Percentiles rank a stretch among this genome's conserved stretches.
phyloP scores from a whole-genome alignment of 2,329 filamentous ascomycete genomes.

The Metarhizium guizhouense region DNA sequence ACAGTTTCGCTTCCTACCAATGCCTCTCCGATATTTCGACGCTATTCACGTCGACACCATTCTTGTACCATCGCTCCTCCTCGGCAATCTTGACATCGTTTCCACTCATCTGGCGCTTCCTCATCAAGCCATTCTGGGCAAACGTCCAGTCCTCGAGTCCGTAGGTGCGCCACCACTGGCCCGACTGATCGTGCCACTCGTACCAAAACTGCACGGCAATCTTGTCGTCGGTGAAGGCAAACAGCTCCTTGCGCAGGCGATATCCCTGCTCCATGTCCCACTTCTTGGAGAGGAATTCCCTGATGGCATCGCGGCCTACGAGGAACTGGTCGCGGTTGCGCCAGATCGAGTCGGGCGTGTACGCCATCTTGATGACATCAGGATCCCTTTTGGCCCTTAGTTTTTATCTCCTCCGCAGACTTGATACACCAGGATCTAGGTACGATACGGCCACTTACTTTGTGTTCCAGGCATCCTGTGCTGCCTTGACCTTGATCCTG shows the following conservation, averaged over 20 bases:
- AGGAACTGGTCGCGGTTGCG: conserved; percentile 68
- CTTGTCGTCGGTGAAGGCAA: conserved; percentile 63
- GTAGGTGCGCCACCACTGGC: conserved; percentile 82
- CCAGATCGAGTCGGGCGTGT: conserved; percentile 72
- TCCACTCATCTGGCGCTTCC: conserved; percentile 67
- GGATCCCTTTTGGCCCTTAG: conserved; percentile 44
- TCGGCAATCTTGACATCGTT: conserved; percentile 59
- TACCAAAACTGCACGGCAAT: conserved; percentile 93
- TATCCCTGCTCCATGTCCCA: conserved; percentile 68
- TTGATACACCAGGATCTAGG: too few relatives aligned
- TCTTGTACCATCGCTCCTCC: conserved; percentile 58
- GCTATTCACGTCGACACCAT: conserved; percentile 58
- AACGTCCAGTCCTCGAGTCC: conserved; percentile 78
- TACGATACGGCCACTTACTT: conserved; percentile 34
- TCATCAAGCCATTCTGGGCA: conserved; percentile 59
- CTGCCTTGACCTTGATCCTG: conserved; percentile 68
- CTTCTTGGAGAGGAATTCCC: conserved; percentile 60
- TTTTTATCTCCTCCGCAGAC: too few relatives aligned
- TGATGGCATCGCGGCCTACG: conserved; percentile 57
- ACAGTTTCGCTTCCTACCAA: conserved; percentile 37
- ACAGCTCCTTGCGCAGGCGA: conserved; percentile 72
- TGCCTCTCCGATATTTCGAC: conserved; percentile 60
- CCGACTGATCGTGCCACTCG: conserved; percentile 60
- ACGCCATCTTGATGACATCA: conserved; percentile 55
- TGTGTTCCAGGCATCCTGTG: conserved; percentile 77